Percentiles rank a stretch among this genome's conserved stretches.
These are phyloP conservation scores for Pestalotiopsis sp. DNA, from an alignment of 2,329 filamentous ascomycete species.

Conservation along the genomic window DNA sequence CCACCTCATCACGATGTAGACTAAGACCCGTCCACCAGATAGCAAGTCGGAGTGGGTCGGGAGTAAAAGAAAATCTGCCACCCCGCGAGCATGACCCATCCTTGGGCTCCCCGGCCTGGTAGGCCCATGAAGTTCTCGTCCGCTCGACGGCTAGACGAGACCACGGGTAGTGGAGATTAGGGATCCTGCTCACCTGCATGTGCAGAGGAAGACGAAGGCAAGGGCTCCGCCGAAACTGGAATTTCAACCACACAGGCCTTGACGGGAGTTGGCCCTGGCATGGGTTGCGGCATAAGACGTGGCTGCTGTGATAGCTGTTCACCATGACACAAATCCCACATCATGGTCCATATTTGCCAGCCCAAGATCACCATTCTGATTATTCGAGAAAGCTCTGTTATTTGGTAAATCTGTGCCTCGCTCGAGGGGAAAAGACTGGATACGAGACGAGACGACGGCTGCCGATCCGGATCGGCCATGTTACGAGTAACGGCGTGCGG, in stretches of 20 bases:
- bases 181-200: slow-evolving; percentile 11
- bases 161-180: background rate
- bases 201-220: slow-evolving; percentile 15
- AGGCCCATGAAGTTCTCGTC: slow-evolving; percentile 9
- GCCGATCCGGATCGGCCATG: background rate
- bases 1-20: background rate
- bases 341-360: slow-evolving; percentile 1
- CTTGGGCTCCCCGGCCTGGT: background rate
- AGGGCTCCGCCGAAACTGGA: slow-evolving; percentile 11
- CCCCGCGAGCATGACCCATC: background rate
- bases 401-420: background rate
- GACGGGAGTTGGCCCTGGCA: background rate
- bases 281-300: slow-evolving; percentile 10
- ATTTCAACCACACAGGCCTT: slow-evolving; percentile 1
- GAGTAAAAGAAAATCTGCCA: background rate
- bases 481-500: slow-evolving; percentile 6
- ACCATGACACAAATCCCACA: slow-evolving; percentile 18
- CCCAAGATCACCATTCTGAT: background rate
- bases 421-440: background rate
- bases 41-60: background rate
- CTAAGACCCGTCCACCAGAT: background rate
- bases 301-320: slow-evolving; percentile 18
- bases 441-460: background rate
- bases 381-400: background rate
- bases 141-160: slow-evolving; percentile 1